Conservation (phyloP, 2,329 filamentous ascomycete genomes). For the Microdochium nivale region DNA sequence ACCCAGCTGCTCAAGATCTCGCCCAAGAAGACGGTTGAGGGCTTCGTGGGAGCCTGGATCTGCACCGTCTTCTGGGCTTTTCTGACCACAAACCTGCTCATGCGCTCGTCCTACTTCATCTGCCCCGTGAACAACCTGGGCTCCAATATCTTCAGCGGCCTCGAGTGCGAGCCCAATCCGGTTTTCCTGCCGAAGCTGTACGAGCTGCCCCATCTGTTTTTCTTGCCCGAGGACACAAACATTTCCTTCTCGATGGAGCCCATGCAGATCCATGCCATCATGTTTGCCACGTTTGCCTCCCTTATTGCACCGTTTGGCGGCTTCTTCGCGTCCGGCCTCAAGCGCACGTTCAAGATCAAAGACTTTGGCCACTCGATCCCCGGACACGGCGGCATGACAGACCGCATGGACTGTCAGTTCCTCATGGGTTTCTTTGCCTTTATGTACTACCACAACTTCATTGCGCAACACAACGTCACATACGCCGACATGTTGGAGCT, state of each 20-base stretch:
- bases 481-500: slow-evolving; percentile 84
- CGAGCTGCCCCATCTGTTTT: slow-evolving; percentile 62
- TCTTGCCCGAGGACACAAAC: slow-evolving; percentile 49
- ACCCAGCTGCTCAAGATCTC: slow-evolving; percentile 95
- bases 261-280: slow-evolving; percentile 87
- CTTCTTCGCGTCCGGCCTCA: slow-evolving; percentile 95
- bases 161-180: slow-evolving; percentile 84
- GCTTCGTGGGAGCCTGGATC: slow-evolving; percentile 92
- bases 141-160: slow-evolving; percentile 83
- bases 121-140: slow-evolving; percentile 96
- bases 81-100: slow-evolving; percentile 72
- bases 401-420: slow-evolving; percentile 99
- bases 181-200: slow-evolving; percentile 78
- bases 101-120: slow-evolving; percentile 93
- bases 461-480: slow-evolving; percentile 77
- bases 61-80: slow-evolving; percentile 86
- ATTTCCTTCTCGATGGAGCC: slow-evolving; percentile 69
- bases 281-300: slow-evolving; percentile 88
- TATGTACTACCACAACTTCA: slow-evolving; percentile 98
- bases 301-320: slow-evolving; percentile 95
- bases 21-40: slow-evolving; percentile 98
- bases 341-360: slow-evolving; percentile 99
- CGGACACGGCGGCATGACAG: slow-evolving; percentile 94
- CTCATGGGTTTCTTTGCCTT: slow-evolving; percentile 99
- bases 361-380: slow-evolving; percentile 98